These are phyloP conservation scores for Colletotrichum magnum DNA, from an alignment of 2,329 filamentous ascomycete species.

Conservation along the genomic window DNA sequence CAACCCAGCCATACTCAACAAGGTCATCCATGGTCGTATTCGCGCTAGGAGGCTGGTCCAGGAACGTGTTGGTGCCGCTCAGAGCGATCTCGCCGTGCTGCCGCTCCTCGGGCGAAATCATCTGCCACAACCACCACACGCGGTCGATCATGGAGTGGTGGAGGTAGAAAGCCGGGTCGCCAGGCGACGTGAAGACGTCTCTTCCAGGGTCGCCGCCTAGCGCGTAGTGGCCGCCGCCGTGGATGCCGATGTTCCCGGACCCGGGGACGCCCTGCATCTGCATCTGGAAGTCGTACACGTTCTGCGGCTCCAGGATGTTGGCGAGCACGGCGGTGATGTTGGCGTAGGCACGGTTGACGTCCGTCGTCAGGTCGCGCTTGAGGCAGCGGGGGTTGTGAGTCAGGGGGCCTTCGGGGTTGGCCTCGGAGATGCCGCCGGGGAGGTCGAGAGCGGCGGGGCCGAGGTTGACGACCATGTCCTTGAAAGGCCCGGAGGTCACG, in stretches of 20 bases:
- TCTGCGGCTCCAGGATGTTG: slow-evolving; percentile 54
- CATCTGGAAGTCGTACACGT: slow-evolving; percentile 60
- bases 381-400: slow-evolving; percentile 60
- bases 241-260: slow-evolving; percentile 47
- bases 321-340: slow-evolving; percentile 49
- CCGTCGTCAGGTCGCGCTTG: slow-evolving; percentile 52
- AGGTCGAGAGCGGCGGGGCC: slow-evolving; percentile 53
- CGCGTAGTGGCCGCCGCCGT: slow-evolving; percentile 37
- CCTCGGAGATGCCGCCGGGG: slow-evolving; percentile 44
- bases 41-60: slow-evolving; percentile 27
- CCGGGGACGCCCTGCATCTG: slow-evolving; percentile 57
- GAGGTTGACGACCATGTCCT: slow-evolving; percentile 56
- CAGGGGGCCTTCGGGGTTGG: slow-evolving; percentile 45
- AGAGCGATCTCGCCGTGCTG: slow-evolving; percentile 45
- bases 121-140: slow-evolving; percentile 45
- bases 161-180: slow-evolving; percentile 53
- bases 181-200: slow-evolving; percentile 56
- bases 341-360: slow-evolving; percentile 44
- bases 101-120: slow-evolving; percentile 43
- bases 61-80: slow-evolving; percentile 26
- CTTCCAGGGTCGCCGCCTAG: slow-evolving; percentile 55
- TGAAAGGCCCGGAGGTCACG: slow-evolving; percentile 64
- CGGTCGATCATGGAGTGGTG: slow-evolving; percentile 50
- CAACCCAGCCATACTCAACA: slow-evolving; percentile 38
- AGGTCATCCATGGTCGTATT: slow-evolving; percentile 38